Base-by-base conservation (phyloP, 768 basidiomycete genomes). In the Tricholoma furcatifolium region DNA sequence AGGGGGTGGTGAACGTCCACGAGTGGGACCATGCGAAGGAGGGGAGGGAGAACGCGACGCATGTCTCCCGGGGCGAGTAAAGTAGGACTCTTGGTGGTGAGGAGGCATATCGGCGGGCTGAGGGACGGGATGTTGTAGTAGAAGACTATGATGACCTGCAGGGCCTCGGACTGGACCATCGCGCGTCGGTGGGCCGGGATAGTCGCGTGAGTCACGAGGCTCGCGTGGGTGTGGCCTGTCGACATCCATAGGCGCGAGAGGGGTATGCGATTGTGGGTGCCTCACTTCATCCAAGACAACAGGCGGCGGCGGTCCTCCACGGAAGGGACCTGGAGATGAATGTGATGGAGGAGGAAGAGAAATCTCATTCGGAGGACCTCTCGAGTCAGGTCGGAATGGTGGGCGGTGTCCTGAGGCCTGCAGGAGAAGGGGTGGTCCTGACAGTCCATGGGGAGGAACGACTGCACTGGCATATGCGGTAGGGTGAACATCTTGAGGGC, bases 401-500 rank as follows among this genome's bases (percentile, higher is more conserved):
- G 82, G 77, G 6, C 83, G 80, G 53, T 73, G 73, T 41, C 63
- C 67, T 21, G 71, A 71, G 11, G 81, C 72, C 58, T 85, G 81
- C 23, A 90, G 60, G 47, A 88, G 68, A 18, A 89, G 74, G 20
- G 86, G 85, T 0, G 86, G 87, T 0, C 88, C 88, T 7, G 74
- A 74, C 12, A 91, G 72, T 6, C 85, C 82, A 1, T 82, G 81
- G 23, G 89, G 87, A 11, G 86, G 87, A 1, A 86, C 80, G 20
- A 87, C 81, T 0, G 86, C 80, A 55, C 84, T 88, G 0, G 91
- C 90, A 61, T 97, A 98, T 4, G 93, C 93, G 3, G 93, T 96
- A 1, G 95, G 95, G 62, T 98, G 95, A 0, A 98, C 95, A 61
- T 98, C 95, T 60, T 95, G 91, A 5, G 95, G 94, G 2, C 88